Evolutionary conservation across 371 early-diverging fungal genomes (phyloP).

Genomic region (Apophysomyces variabilis): DNA sequence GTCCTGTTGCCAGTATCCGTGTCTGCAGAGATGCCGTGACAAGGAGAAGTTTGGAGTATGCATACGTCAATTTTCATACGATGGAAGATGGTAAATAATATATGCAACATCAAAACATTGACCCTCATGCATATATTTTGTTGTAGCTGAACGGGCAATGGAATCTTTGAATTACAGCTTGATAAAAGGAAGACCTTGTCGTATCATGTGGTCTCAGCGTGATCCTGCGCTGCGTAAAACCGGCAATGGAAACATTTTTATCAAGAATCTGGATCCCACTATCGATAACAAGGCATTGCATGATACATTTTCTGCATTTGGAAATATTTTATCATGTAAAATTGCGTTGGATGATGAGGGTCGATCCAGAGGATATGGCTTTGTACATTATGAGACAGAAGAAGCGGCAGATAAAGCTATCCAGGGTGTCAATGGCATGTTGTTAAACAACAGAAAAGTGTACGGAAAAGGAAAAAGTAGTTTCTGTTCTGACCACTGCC

Average conservation of each 20-base stretch:
- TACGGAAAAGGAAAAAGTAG: conserved; percentile 24
- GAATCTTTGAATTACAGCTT: conserved; percentile 94
- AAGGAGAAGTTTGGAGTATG: conserved; percentile 96
- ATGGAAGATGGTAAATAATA: conserved; percentile 65
- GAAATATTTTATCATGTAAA: conserved; percentile 98
- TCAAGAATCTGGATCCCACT: conserved; percentile 98
- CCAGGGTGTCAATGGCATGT: conserved; percentile 97
- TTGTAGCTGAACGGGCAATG: conserved; percentile 87
- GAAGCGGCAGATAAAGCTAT: conserved; percentile 98
- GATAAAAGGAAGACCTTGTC: conserved; percentile 94
- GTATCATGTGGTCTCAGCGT: conserved; percentile 99
- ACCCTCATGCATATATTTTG: conserved; percentile 1
- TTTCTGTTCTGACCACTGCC: conserved; percentile 1
- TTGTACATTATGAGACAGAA: conserved; percentile 97
- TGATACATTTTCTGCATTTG: conserved; percentile 99
- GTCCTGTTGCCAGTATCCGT: conserved; percentile 96
- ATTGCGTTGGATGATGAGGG: conserved; percentile 91
- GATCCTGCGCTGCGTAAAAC: conserved; percentile 95
- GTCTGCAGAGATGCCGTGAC: conserved; percentile 98
- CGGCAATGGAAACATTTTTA: conserved; percentile 98
- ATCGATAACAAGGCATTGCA: conserved; percentile 98
- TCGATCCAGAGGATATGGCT: conserved; percentile 95
- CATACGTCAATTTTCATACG: conserved; percentile 96
- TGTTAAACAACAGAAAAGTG: conserved; percentile 97
- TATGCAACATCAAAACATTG: conserved; percentile 24